Evolutionary conservation across 1,139 yeast genomes (phyloP).

Genomic region (Torulaspora pretoriensis): DNA sequence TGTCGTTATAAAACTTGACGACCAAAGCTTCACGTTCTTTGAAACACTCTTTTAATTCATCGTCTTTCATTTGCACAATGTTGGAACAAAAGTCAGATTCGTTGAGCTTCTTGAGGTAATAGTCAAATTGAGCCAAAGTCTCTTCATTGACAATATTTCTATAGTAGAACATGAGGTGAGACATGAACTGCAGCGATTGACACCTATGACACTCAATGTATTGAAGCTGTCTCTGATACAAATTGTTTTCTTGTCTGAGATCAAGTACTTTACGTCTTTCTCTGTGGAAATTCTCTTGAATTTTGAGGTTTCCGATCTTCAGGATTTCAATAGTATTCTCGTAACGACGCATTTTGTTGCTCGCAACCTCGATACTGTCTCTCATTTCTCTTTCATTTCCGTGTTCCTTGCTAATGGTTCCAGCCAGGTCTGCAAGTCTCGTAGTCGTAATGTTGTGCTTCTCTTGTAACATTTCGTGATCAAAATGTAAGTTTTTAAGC

Average conservation of each 20-base stretch:
- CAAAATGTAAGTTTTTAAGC: constrained; percentile 12
- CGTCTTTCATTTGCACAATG: constrained; percentile 5
- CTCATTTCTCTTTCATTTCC: constrained; percentile 14
- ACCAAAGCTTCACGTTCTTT: constrained; percentile 15
- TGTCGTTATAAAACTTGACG: constrained; percentile 20
- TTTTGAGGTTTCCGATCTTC: constrained; percentile 17
- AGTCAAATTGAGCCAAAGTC: constrained; percentile 19
- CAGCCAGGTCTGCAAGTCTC: constrained; percentile 15
- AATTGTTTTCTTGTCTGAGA: constrained; percentile 16
- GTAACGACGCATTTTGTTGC: constrained; percentile 11
- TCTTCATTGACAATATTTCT: constrained; percentile 20
- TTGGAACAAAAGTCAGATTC: constrained; percentile 11
- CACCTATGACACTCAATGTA: constrained; percentile 21
- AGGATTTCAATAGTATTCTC: constrained; percentile 14
- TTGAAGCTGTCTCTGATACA: constrained; percentile 15
- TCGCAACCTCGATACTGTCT: constrained; percentile 13
- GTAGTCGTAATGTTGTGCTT: constrained; percentile 17
- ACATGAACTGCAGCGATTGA: constrained; percentile 27
- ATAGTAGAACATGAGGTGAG: constrained; percentile 27
- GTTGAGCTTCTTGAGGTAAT: constrained; percentile 17
- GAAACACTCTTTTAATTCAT: constrained; percentile 13
- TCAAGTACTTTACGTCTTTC: constrained; percentile 26
- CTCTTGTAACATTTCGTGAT: constrained; percentile 16
- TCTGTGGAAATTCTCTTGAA: constrained; percentile 20
- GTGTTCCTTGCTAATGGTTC: constrained; percentile 13